Base-by-base conservation (phyloP, 2,329 filamentous ascomycete genomes). In the Cryphonectria japonica region DNA sequence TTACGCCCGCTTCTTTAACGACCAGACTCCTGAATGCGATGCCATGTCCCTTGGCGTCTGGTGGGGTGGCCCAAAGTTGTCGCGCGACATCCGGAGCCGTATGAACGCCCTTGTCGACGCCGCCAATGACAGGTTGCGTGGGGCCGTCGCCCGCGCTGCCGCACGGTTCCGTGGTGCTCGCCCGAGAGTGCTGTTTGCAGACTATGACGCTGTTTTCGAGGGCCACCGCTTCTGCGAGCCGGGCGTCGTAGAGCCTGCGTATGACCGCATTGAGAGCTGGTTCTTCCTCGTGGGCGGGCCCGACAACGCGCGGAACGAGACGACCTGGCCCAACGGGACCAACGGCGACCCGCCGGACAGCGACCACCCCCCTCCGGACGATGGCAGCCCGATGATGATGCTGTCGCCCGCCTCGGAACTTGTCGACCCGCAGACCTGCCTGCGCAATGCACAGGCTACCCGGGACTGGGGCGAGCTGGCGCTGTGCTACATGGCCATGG, bases 1-100 rank as follows among this genome's bases (percentile, higher is more conserved):
- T 5, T 85, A 86, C 74, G 83, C 83, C 32, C 80, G 81, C 9
- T 85, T 85, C 76, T 86, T 85, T 76, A 83, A 85, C 74, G 82
- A 78, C 32, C 77, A 79, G 11, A 85, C 84, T 9, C 76, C 78
- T 1, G 79, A 75, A 4, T 86, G 84, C 70, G 83, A 86, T 63
- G 77, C 82, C 22, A 79, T 79, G 75, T 84, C 82, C 5, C 78
- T 86, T 43, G 83, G 83, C 34, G 78, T 85, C n/a, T 85, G 84
- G 83, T 82, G 80, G 79, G 76, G 79, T 22, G 82, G 80, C 0
- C 82, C 82, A 2, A 82, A 79, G 76, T 77, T 86, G 32, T 81
- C 80, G 68, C 78, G 77, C 68, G 75, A 79, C 19, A 73, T 85
- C 46, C 78, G 84, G 11, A 67, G 74, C 26, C 76, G 78, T 37